Percentiles rank a stretch among this genome's conserved stretches.
These are phyloP conservation scores for Phoma herbarum DNA, from an alignment of 2,329 filamentous ascomycete genomes.

Conservation along the genomic window DNA sequence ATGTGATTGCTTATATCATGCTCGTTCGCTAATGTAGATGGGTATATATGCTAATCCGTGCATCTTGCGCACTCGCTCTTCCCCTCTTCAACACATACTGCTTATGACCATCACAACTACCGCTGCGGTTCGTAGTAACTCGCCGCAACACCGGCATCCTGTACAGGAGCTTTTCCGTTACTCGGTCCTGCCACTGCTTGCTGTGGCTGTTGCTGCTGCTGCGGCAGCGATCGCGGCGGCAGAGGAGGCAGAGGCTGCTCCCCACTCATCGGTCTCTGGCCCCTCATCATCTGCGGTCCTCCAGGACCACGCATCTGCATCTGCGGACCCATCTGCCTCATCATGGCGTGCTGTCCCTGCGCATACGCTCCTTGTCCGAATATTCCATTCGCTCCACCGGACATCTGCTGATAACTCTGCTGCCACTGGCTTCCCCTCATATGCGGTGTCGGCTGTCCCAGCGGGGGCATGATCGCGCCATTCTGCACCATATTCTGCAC, in stretches of 20 bases:
- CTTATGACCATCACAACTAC: not conserved
- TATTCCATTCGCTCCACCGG: not conserved
- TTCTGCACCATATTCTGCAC: slow-evolving; percentile 46
- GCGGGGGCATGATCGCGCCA: slow-evolving; percentile 41
- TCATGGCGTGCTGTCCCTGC: not conserved
- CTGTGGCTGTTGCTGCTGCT: not conserved
- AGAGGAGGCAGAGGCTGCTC: slow-evolving; percentile 9
- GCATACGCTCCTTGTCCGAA: not conserved
- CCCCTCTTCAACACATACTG: not conserved
- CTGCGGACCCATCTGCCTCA: not conserved
- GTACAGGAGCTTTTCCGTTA: slow-evolving; percentile 13
- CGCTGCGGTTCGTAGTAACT: slow-evolving; percentile 20
- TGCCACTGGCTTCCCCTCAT: not conserved
- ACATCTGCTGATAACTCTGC: slow-evolving; percentile 6
- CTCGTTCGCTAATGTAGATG: not conserved
- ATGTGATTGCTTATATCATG: no score
- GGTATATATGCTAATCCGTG: slow-evolving; percentile 1
- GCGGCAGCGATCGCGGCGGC: slow-evolving; percentile 1
- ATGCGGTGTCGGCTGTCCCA: slow-evolving; percentile 30
- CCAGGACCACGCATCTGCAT: not conserved
- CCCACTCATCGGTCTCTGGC: not conserved
- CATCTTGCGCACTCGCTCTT: not conserved
- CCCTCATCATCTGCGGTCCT: not conserved
- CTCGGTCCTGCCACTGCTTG: not conserved
- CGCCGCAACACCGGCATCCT: not conserved